Evolutionary conservation across 1,139 yeast genomes (phyloP), one percentile per base, ranked within the genome.

Genomic region (Candida sanyaensis): DNA sequence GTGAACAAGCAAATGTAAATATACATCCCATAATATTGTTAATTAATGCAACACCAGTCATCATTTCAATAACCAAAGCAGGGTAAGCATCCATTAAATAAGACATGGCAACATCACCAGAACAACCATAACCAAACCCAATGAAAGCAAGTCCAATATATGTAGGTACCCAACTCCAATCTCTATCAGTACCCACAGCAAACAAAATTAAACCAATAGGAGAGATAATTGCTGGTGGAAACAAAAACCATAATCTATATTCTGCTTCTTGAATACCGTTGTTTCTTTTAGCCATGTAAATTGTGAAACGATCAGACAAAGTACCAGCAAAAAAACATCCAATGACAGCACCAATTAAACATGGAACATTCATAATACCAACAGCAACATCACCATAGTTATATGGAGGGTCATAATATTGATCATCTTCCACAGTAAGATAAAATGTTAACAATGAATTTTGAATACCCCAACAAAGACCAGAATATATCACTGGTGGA

Each of bases 21-120:
- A 86, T 75, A 67, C 88, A 83, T 11, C 90, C 90, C 57, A 86
- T 78, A 42, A 84, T 75, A 65, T 88, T 88, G 69, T 86, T 88
- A 62, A 88, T 86, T 50, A 87, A 79, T 10, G 95, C 79, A 23
- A 88, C 93, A 46, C 93, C 92, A 45, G 86, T 88, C 93, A 88
- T 87, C 47, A 91, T 89, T 62, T 88, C 95, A 56, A 88, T 73
- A 45, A 88, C 87, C 77, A 75, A 78, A 45, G 82, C 88, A 2
- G 90, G 89, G 55, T 83, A 83, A n/a, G 86, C 75, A 54, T 83
- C 87, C 88, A 84, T 83, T 49, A 83, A 68, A 57, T 84, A 84
- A 5, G 85, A 79, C 81, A 84, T 77, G 36, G 88, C 84, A 34
- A 83, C 81, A 65, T 84, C 89, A 60, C 89, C 89, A 39, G 85